Evolutionary conservation across 768 basidiomycete genomes (phyloP), one percentile per base, ranked within the genome.

Genomic region (Trichaptum fuscoviolaceum): DNA sequence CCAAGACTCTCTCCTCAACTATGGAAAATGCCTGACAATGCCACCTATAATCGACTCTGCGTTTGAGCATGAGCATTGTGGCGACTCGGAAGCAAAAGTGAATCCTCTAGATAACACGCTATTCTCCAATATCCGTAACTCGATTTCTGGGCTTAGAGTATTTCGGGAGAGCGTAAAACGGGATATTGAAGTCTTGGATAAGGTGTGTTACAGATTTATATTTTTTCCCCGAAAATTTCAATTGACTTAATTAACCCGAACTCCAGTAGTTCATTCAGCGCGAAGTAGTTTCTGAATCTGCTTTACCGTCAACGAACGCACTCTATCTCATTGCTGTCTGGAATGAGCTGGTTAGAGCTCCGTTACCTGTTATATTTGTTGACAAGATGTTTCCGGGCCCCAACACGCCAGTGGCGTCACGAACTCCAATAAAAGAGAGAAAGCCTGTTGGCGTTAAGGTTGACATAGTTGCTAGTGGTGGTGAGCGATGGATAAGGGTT

Each of bases 291-390:
- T 77, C 71, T 18, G 73, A 78, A n/a, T 75, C 82, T 0, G 83
- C 86, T 0, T 73, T 85, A 4, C 77, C 85, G 24, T 89, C 89
- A 0, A 92, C 88, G 9, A 95, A 95, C 75, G 88, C 92, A 0
- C 90, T 90, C 10, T 92, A 93, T 71, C 80, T 93, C 30, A 79
- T 90, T 15, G 88, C 91, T 0, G 91, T 95, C 0, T 95, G 92
- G 92, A 83, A 90, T 64, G 92, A 95, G 72, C 80, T 93, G 0
- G 67, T 88, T 10, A 80, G 82, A 68, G 88, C 90, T 1, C 82
- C 81, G 1, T 78, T 76, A 17, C 89, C 88, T 0, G 77, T 91
- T 10, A 74, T 83, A 0, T 81, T 84, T 0, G 78, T 95, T 23
- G 87, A 86, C 73, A 87, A 83, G 69, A 83, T 79, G 0, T 89